Percentiles rank a stretch among this genome's conserved stretches.
Evolutionary conservation across 768 basidiomycete genomes (phyloP).

Genomic region (Atractiella rhizophila): DNA sequence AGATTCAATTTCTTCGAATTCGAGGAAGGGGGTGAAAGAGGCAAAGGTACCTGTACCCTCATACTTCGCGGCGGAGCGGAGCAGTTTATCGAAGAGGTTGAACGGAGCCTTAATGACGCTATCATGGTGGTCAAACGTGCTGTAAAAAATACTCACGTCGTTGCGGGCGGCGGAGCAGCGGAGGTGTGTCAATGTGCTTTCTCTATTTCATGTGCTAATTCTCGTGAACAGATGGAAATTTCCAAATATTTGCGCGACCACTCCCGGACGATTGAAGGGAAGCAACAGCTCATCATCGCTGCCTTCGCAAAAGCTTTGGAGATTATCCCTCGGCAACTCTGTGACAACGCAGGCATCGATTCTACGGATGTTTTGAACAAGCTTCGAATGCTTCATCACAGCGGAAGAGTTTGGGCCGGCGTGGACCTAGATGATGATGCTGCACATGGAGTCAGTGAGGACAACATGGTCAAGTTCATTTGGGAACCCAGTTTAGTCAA

Average conservation of each 20-base stretch:
- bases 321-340: conserved; percentile 92
- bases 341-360: conserved; percentile 92
- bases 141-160: conserved; percentile 79
- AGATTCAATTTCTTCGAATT: conserved; percentile 84
- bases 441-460: conserved; percentile 41
- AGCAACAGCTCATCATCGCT: conserved; percentile 76
- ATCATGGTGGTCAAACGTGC: conserved; percentile 99
- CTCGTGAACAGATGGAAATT: conserved; percentile 57
- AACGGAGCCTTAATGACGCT: conserved; percentile 87
- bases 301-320: conserved; percentile 93
- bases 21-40: too few relatives aligned
- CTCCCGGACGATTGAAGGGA: conserved; percentile 78
- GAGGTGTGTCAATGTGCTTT: conserved; percentile 34
- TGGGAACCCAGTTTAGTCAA: conserved; percentile 97
- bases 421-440: conserved; percentile 65
- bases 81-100: conserved; percentile 96
- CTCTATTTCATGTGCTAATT: background rate
- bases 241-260: conserved; percentile 80
- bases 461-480: conserved; percentile 94
- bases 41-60: conserved; percentile 81
- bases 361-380: conserved; percentile 94
- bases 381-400: conserved; percentile 82
- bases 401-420: conserved; percentile 62
- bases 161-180: conserved; percentile 89
- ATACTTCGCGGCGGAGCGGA: conserved; percentile 87